These are phyloP conservation scores for Fusarium nodosum DNA, from an alignment of 2,329 filamentous ascomycete genomes.

Conservation along the genomic window DNA sequence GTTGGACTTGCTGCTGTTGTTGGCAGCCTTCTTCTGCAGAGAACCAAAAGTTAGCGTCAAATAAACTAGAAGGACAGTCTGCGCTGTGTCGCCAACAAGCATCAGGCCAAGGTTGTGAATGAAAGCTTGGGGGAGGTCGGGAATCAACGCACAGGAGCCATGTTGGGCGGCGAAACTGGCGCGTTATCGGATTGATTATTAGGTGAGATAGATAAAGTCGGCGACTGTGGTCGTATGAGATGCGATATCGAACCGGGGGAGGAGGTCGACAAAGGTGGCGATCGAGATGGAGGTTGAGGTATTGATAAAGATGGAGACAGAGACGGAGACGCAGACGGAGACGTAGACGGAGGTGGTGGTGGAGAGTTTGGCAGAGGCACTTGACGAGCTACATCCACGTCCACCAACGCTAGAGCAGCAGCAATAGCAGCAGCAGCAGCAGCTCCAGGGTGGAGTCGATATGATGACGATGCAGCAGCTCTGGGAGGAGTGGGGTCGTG, in stretches of 20 bases:
- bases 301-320: slow-evolving; percentile 47
- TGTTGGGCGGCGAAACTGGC: slow-evolving; percentile 58
- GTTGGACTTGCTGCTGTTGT: slow-evolving; percentile 49
- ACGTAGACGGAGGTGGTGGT: slow-evolving; percentile 55
- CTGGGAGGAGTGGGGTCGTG: slow-evolving; percentile 39
- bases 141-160: slow-evolving; percentile 67
- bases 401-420: slow-evolving; percentile 47
- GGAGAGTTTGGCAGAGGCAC: slow-evolving; percentile 60
- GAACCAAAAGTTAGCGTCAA: slow-evolving; percentile 37
- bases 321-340: slow-evolving; percentile 43
- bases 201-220: slow-evolving; percentile 47
- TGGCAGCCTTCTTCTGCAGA: slow-evolving; percentile 48
- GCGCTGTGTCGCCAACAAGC: slow-evolving; percentile 32
- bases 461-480: slow-evolving; percentile 52
- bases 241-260: slow-evolving; percentile 53
- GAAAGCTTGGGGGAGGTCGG: slow-evolving; percentile 37
- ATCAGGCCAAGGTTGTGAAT: slow-evolving; percentile 7
- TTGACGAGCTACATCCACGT: slow-evolving; percentile 55
- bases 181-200: slow-evolving; percentile 46
- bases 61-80: slow-evolving; percentile 26
- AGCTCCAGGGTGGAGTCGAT: slow-evolving; percentile 50
- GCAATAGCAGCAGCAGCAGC: slow-evolving; percentile 22
- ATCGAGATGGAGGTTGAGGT: slow-evolving; percentile 48
- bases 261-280: slow-evolving; percentile 51
- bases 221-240: slow-evolving; percentile 51